phyloP scores from a whole-genome alignment of 345 rosid species.

The Eutrema japonicum region DNA sequence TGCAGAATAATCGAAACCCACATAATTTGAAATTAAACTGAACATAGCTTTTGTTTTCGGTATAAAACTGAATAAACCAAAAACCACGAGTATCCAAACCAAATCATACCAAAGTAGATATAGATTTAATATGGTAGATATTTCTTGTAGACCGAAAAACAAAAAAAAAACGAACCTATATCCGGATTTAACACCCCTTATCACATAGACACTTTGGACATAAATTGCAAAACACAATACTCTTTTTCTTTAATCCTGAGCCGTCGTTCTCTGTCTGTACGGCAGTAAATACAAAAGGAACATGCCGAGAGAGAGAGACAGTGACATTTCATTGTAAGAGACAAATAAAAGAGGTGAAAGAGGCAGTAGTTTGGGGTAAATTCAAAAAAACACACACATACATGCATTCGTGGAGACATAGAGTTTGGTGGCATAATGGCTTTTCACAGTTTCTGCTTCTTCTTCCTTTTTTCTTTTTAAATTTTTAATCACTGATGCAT shows the following conservation, averaged over 20 bases:
- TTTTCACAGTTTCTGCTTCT: conserved; percentile 13
- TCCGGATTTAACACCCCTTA: no score
- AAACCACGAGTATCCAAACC: no score
- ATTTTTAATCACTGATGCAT: neutral
- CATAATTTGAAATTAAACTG: no score
- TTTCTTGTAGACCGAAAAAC: no score
- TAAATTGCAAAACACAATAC: conserved; percentile 19
- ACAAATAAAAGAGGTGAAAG: conserved; percentile 24
- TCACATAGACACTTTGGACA: conserved; percentile 28
- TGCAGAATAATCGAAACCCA: no score
- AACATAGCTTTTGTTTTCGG: no score
- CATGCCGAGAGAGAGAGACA: conserved; percentile 35
- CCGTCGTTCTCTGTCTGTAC: conserved; percentile 41
- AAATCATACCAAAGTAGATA: no score
- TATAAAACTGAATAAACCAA: no score
- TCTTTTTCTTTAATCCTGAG: conserved; percentile 29
- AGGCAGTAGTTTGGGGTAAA: conserved; percentile 25
- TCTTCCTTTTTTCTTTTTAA: neutral
- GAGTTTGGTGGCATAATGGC: conserved; percentile 33
- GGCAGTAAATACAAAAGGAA: conserved; percentile 37
- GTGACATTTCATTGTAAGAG: conserved; percentile 29
- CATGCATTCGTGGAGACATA: conserved; percentile 15
- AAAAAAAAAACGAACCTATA: no score
- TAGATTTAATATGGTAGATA: no score
- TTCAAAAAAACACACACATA: conserved; percentile 5